Evolutionary conservation across 371 early-diverging fungal species (phyloP).

Genomic region (Circinella minor): DNA sequence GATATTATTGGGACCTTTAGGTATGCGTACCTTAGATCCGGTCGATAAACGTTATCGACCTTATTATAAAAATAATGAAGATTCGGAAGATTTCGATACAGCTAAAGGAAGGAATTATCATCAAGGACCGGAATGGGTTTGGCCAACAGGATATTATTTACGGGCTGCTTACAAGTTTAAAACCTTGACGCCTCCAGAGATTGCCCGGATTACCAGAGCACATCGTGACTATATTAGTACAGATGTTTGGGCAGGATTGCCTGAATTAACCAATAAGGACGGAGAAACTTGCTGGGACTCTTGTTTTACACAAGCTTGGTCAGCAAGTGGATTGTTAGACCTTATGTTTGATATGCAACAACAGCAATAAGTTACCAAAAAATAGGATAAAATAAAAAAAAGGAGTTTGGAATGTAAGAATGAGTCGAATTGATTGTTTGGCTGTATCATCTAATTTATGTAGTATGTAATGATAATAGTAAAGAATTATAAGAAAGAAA

Average conservation of each 20-base stretch:
- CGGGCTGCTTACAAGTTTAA: slow-evolving; percentile 83
- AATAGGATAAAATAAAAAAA: no score
- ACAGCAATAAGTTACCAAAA: not conserved
- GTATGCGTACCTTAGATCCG: slow-evolving; percentile 95
- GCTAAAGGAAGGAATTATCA: slow-evolving; percentile 98
- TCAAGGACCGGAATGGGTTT: slow-evolving; percentile 98
- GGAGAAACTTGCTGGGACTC: slow-evolving; percentile 84
- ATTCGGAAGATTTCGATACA: slow-evolving; percentile 78
- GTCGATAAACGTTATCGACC: slow-evolving; percentile 88
- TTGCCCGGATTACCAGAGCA: slow-evolving; percentile 71
- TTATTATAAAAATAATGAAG: slow-evolving; percentile 90
- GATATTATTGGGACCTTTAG: slow-evolving; percentile 83
- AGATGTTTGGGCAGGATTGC: slow-evolving; percentile 86
- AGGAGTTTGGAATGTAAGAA: not conserved
- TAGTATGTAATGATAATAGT: not conserved
- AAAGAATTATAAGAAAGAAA: no score
- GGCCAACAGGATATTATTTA: slow-evolving; percentile 89
- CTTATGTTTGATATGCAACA: slow-evolving; percentile 33
- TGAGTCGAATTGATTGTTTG: no score
- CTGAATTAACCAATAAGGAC: slow-evolving; percentile 93
- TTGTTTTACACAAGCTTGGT: slow-evolving; percentile 97
- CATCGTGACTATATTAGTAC: slow-evolving; percentile 75
- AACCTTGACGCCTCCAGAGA: slow-evolving; percentile 32
- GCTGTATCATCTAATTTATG: not conserved
- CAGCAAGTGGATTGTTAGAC: slow-evolving; percentile 80